A percentile compares a stretch with the other conserved stretches of the same genome.
These are phyloP conservation scores for Colletotrichum cordylinicola DNA, from an alignment of 2,329 filamentous ascomycete species.

Conservation along the genomic window DNA sequence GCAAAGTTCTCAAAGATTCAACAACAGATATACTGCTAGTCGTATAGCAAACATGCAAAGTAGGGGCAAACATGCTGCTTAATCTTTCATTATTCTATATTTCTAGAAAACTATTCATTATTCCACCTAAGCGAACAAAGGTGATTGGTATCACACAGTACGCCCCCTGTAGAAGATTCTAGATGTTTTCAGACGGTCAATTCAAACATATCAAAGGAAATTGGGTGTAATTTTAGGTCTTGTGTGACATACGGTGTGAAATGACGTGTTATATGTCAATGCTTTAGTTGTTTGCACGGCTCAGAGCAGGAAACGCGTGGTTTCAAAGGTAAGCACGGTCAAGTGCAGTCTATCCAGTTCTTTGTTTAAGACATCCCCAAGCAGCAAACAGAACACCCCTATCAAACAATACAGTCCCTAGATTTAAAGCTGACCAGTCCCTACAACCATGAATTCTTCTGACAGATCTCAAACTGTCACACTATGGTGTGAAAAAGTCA, in stretches of 20 bases:
- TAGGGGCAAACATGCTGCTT: not conserved
- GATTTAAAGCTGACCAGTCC: not conserved
- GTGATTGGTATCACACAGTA: not conserved
- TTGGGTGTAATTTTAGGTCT: not conserved
- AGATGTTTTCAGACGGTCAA: not conserved
- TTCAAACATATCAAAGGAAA: not conserved
- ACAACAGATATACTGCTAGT: not conserved
- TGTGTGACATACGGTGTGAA: not conserved
- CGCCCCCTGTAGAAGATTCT: fast-evolving
- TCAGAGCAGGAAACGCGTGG: not conserved
- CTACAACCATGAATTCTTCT: not conserved
- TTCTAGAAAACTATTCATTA: not conserved
- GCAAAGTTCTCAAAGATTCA: not conserved
- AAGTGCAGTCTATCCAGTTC: not conserved
- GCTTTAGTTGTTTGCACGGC: not conserved
- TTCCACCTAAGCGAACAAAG: not conserved
- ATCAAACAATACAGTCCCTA: not conserved
- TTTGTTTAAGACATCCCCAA: not conserved
- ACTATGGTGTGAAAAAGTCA: not conserved
- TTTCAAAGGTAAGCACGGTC: not conserved
- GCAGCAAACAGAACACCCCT: not conserved
- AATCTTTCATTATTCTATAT: not conserved
- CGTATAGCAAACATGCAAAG: not conserved
- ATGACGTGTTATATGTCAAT: not conserved
- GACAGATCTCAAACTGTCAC: not conserved